Conservation (phyloP, 2,329 filamentous ascomycete species). For the Lasiodiplodia gonubiensis region DNA sequence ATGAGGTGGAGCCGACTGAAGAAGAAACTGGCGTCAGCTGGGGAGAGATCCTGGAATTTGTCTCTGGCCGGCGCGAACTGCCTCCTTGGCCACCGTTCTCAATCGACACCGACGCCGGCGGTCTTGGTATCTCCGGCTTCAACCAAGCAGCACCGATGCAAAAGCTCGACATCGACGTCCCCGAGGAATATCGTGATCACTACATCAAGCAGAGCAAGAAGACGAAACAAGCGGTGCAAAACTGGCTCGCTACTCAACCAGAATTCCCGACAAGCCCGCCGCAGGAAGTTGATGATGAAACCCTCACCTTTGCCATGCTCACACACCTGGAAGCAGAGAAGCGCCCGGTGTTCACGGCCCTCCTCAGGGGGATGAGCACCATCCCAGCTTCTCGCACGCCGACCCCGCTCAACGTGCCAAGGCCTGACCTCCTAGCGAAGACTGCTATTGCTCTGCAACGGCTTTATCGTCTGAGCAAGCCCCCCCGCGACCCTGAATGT, state of each 20-base stretch:
- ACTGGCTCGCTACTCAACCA: constrained; percentile 82
- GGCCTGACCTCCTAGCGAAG: constrained; percentile 76
- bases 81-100: constrained; percentile 89
- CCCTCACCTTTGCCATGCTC: constrained; percentile 88
- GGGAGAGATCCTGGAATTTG: constrained; percentile 93
- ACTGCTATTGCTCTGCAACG: constrained; percentile 81
- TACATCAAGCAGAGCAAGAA: constrained; percentile 92
- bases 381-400: constrained; percentile 66
- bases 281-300: constrained; percentile 92
- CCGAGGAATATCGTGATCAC: constrained; percentile 89
- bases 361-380: constrained; percentile 67
- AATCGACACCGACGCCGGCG: constrained; percentile 56
- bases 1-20: constrained; percentile 44
- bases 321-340: constrained; percentile 81
- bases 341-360: constrained; percentile 79
- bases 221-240: constrained; percentile 87
- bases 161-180: constrained; percentile 92
- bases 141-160: constrained; percentile 65
- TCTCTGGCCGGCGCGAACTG: constrained; percentile 84
- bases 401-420: constrained; percentile 65
- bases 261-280: constrained; percentile 76
- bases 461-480: constrained; percentile 74
- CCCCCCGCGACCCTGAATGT: constrained; percentile 83
- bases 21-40: constrained; percentile 77
- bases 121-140: constrained; percentile 61